Base-by-base conservation (phyloP, 78 protist species). In the Speleostelium caveatum region DNA sequence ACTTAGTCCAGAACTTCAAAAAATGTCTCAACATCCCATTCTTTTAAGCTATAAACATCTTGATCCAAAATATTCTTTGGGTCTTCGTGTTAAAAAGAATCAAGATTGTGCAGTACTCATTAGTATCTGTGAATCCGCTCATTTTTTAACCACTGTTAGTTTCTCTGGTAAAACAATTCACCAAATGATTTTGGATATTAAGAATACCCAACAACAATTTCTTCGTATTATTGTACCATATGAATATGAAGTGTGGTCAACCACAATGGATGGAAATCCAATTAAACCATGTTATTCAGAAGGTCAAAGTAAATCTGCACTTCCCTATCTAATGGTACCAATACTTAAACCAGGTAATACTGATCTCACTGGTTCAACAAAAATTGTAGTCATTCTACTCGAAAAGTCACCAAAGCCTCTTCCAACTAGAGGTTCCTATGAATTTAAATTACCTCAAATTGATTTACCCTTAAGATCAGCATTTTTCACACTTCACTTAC, bases 121-220 rank as follows among this genome's bases (percentile, higher is more conserved):
- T 1, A 63, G 75, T 0, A 83, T 83, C 16, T 72, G 77, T 42
- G 91, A 83, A 39, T 45, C 33, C 17, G 68, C 77, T 10, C 77
- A 72, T 51, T 83, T 72, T 21, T 26, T 83, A 10, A 69, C 79
- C 14, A 83, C 91, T 1, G 42, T 68, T 10, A 28, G 55, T 22
- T 36, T 59, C 55, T 59, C 71, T 59, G 91, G 91, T 21, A 67
- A 69, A n/a, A 58, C 49, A 24, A 56, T 83, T 33, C 91, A 83
- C 41, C 77, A 67, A 36, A 42, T 65, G 28, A 69, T 83, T 32
- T 55, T 83, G 14, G 3, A 22, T 2, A 69, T 83, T 33, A 83
- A 83, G 36, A 83, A 83, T 21, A 69, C 91, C 14, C 77, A 83
- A 59, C 32, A 83, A 45, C 91, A 83, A 53, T 83, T 69, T 66